These are phyloP conservation scores for Pyricularia sp. DNA, from an alignment of 2,329 filamentous ascomycete genomes.

Conservation along the genomic window DNA sequence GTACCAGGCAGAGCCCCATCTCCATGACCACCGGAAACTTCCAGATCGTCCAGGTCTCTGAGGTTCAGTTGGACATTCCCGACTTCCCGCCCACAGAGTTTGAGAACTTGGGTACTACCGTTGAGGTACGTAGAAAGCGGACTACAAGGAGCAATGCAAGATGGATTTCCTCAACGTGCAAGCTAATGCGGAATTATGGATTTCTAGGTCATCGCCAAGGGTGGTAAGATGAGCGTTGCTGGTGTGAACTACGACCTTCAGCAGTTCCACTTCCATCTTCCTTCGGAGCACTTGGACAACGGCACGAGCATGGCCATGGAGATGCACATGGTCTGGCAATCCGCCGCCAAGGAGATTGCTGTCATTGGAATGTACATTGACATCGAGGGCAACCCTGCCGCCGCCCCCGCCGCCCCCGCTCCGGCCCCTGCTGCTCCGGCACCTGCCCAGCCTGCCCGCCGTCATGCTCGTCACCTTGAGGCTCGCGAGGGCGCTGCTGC, in stretches of 20 bases:
- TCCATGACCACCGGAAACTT: slow-evolving; percentile 33
- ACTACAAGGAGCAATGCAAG: neutral
- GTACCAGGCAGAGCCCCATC: slow-evolving; percentile 49
- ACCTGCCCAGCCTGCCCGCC: slow-evolving; percentile 3
- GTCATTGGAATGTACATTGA: slow-evolving; percentile 35
- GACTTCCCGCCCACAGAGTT: slow-evolving; percentile 34
- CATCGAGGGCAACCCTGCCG: slow-evolving; percentile 17
- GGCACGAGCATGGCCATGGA: slow-evolving; percentile 39
- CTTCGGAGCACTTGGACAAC: slow-evolving; percentile 36
- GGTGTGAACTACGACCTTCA: slow-evolving; percentile 26
- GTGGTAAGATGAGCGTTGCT: slow-evolving; percentile 23
- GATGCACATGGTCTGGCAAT: slow-evolving; percentile 51
- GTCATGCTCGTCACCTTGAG: neutral
- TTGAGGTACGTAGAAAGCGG: slow-evolving; percentile 26
- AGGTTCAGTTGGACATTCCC: slow-evolving; percentile 29
- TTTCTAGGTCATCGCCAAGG: slow-evolving; percentile 31
- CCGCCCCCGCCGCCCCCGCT: slow-evolving; percentile 9
- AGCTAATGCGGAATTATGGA: neutral
- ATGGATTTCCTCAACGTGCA: neutral
- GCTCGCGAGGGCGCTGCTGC: neutral
- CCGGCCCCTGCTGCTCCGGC: slow-evolving; percentile 9
- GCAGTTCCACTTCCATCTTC: slow-evolving; percentile 42
- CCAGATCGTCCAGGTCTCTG: slow-evolving; percentile 18
- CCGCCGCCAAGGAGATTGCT: slow-evolving; percentile 27
- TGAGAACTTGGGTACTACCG: slow-evolving; percentile 48